Evolutionary conservation across 164 flowering plant genomes (phyloP).

Genomic region (Piper longum): DNA sequence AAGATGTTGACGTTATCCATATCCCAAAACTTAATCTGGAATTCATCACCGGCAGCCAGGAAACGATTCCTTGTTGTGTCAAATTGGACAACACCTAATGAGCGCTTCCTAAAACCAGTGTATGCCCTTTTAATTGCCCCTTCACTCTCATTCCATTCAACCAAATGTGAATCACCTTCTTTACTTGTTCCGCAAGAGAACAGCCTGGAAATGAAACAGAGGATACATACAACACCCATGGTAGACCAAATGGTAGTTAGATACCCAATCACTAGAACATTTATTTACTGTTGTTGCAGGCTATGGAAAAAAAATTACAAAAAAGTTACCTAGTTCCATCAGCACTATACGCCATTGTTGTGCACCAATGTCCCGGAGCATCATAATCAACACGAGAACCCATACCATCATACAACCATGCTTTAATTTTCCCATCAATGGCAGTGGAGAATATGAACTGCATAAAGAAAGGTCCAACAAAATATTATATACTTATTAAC

Average conservation of each 20-base stretch:
- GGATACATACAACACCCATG: not conserved
- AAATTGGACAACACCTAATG: constrained; percentile 18
- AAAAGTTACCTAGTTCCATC: constrained; percentile 54
- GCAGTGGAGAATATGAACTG: constrained; percentile 76
- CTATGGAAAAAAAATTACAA: not conserved
- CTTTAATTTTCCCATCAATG: constrained; percentile 69
- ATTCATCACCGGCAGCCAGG: constrained; percentile 29
- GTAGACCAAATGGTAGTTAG: not conserved
- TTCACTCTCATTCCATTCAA: constrained; percentile 18
- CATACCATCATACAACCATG: constrained; percentile 63
- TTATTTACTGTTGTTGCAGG: not conserved
- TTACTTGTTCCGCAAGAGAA: constrained; percentile 18
- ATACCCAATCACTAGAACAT: not conserved
- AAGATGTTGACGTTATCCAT: constrained; percentile 20
- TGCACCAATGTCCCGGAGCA: constrained; percentile 69
- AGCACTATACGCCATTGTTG: constrained; percentile 65
- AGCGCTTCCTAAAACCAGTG: constrained; percentile 19
- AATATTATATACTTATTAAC: not conserved
- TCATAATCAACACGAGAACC: constrained; percentile 77
- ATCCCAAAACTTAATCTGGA: constrained; percentile 27
- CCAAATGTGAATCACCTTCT: constrained; percentile 18
- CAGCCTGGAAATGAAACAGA: constrained; percentile 2
- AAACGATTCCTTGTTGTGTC: constrained; percentile 14
- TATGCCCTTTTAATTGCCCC: constrained; percentile 17
- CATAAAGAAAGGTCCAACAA: constrained; percentile 3